Evolutionary conservation across 176 grass and related monocot species (phyloP).

Genomic region (Phragmites australis): DNA sequence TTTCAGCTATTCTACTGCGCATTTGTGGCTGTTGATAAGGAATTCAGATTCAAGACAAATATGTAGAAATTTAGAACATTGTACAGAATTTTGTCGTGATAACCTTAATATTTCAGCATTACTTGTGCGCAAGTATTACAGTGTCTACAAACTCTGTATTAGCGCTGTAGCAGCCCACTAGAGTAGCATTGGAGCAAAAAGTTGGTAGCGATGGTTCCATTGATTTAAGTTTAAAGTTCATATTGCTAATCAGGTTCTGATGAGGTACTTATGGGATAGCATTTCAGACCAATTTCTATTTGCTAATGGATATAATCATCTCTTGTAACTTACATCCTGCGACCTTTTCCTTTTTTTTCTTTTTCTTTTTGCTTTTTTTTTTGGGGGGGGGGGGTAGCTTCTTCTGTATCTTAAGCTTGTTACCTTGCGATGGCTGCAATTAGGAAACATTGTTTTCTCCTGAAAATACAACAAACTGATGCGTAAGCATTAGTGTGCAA

Average conservation of each 20-base stretch:
- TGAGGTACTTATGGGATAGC: not conserved
- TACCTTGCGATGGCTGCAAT: not conserved
- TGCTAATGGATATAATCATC: not conserved
- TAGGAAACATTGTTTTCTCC: not conserved
- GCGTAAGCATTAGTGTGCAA: not conserved
- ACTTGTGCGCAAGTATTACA: not conserved
- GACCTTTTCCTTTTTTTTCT: no score
- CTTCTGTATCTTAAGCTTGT: no score
- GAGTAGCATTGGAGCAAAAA: not conserved
- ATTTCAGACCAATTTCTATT: slow-evolving; percentile 1
- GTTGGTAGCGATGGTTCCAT: not conserved
- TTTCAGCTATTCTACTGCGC: not conserved
- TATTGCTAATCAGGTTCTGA: not conserved
- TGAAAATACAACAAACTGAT: not conserved
- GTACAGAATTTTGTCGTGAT: not conserved
- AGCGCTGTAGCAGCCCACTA: slow-evolving; percentile 1
- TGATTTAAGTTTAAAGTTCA: slow-evolving; percentile 10
- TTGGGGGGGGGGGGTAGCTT: no score
- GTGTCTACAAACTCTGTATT: not conserved
- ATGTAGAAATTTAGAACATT: not conserved
- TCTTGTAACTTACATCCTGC: not conserved
- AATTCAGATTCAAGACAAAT: not conserved
- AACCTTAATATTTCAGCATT: not conserved
- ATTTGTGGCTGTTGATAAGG: slow-evolving; percentile 1
- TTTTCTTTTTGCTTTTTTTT: no score